These are phyloP conservation scores for Exophiala spinifera DNA, from an alignment of 2,329 filamentous ascomycete genomes.

Conservation along the genomic window DNA sequence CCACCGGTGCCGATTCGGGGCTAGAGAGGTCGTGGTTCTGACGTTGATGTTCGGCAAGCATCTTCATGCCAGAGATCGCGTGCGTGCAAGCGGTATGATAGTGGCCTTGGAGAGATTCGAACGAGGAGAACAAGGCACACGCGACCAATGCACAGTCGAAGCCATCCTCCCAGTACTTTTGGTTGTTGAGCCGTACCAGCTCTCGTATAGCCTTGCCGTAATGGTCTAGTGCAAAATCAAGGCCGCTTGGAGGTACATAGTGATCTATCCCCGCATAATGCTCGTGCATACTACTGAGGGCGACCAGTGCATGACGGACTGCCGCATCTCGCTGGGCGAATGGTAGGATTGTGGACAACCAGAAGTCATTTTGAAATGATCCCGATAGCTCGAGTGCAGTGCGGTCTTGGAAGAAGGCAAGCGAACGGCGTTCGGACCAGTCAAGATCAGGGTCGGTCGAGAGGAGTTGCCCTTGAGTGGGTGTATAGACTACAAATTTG, in stretches of 20 bases:
- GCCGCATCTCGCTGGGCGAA: conserved; percentile 30
- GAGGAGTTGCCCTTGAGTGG: conserved; percentile 1
- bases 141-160: conserved; percentile 42
- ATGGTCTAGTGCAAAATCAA: conserved; percentile 42
- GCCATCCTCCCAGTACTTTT: conserved; percentile 33
- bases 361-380: conserved; percentile 31
- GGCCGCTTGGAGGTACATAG: conserved; percentile 5
- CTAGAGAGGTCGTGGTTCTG: neutral
- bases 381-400: conserved; percentile 30
- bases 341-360: conserved; percentile 29
- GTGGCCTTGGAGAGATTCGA: conserved; percentile 55
- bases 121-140: conserved; percentile 53
- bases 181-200: conserved; percentile 36
- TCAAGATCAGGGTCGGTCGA: conserved; percentile 16
- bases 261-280: conserved; percentile 20
- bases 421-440: conserved; percentile 28
- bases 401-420: conserved; percentile 31
- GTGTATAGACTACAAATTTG: conserved; percentile 20
- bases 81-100: conserved; percentile 44
- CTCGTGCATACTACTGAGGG: conserved; percentile 33
- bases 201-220: conserved; percentile 51
- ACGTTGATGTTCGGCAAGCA: conserved; percentile 25
- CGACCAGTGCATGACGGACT: conserved; percentile 32
- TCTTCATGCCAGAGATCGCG: conserved; percentile 33
- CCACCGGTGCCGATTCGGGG: neutral